Evolutionary conservation across 192 early-diverging fungal species (phyloP).

Genomic region (Linnemannia exigua): DNA sequence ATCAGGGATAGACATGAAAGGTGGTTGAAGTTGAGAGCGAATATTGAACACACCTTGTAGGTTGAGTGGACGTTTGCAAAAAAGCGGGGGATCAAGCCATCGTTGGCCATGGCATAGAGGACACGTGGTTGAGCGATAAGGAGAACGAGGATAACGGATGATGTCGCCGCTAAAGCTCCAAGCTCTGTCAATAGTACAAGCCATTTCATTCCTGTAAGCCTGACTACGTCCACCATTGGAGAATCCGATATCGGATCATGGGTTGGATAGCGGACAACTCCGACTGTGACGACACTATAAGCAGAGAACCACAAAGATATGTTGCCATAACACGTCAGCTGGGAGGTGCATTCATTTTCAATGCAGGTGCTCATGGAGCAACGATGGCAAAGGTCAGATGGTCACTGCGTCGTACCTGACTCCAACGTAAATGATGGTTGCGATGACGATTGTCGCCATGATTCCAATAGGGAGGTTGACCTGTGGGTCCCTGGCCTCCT

Average conservation of each 20-base stretch:
- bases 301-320: neutral
- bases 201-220: conserved; percentile 68
- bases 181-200: conserved; percentile 79
- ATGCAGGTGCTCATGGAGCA: neutral
- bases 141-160: conserved; percentile 82
- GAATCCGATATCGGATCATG: conserved; percentile 69
- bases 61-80: conserved; percentile 80
- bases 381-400: neutral
- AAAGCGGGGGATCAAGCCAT: conserved; percentile 75
- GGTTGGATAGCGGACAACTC: conserved; percentile 72
- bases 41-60: conserved; percentile 47
- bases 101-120: conserved; percentile 90
- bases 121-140: conserved; percentile 91
- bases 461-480: conserved; percentile 93
- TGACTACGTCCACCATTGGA: conserved; percentile 70
- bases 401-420: conserved; percentile 53
- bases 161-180: conserved; percentile 84
- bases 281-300: conserved; percentile 76
- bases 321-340: neutral
- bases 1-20: neutral
- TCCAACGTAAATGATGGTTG: conserved; percentile 83
- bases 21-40: neutral
- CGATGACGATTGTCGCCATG: conserved; percentile 79
- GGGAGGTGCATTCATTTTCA: neutral
- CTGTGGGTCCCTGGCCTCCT: conserved; percentile 85